A percentile compares a stretch with the other conserved stretches of the same genome.
These are phyloP conservation scores for Geosmithia morbida DNA, from an alignment of 2,329 filamentous ascomycete genomes.

Conservation along the genomic window DNA sequence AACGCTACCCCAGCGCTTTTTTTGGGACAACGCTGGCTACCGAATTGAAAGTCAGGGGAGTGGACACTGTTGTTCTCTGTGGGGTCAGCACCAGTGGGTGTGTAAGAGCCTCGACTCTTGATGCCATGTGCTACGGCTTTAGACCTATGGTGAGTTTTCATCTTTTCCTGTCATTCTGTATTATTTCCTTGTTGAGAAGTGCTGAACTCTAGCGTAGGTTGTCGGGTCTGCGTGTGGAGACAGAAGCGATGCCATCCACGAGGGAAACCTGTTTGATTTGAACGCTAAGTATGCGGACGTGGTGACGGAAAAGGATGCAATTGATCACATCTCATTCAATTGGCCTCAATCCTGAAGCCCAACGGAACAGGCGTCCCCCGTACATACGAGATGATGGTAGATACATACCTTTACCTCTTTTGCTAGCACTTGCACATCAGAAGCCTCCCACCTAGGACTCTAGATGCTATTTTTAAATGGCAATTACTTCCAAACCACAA, in stretches of 20 bases:
- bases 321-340: constrained; percentile 19
- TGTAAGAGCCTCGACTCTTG: constrained; percentile 26
- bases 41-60: constrained; percentile 18
- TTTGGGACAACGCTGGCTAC: constrained; percentile 27
- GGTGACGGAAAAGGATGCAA: constrained; percentile 22
- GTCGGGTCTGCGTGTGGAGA: constrained; percentile 30
- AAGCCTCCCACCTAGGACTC: too few species aligned
- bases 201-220: constrained; percentile 12
- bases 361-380: background rate
- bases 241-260: constrained; percentile 24
- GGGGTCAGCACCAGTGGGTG: constrained; percentile 32
- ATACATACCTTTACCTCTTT: too few species aligned
- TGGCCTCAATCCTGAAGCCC: constrained; percentile 9
- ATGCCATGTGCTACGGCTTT: constrained; percentile 27
- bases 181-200: background rate
- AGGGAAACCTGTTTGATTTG: constrained; percentile 28
- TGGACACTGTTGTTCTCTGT: constrained; percentile 29
- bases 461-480: too few species aligned
- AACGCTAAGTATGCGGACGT: constrained; percentile 31
- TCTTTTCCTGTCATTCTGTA: too few species aligned
- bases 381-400: background rate
- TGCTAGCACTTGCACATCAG: too few species aligned
- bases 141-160: constrained; percentile 22
- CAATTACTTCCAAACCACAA: too few species aligned
- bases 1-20: constrained; percentile 28